Evolutionary conservation across 306 rosid species (phyloP), one percentile per base, ranked within the genome.

Genomic region (Hylodesmum podocarpum): DNA sequence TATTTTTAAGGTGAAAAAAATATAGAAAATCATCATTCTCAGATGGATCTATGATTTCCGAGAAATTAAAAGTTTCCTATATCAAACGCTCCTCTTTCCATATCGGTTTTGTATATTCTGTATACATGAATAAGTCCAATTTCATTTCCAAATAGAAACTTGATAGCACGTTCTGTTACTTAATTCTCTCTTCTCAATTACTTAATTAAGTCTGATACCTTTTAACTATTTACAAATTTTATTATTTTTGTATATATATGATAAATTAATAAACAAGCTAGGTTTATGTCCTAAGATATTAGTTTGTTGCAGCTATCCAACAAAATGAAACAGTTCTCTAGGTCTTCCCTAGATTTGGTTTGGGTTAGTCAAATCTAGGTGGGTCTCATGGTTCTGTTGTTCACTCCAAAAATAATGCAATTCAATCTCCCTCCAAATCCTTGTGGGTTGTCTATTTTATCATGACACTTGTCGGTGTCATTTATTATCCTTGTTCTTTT

Each of bases 291-390:
- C 40, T 33, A 10, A 62, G 44, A 62, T 33, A 62, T 37, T 39
- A 19, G 33, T 39, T 37, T 65, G 70, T 39, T 65, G 70, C 50
- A 65, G 50, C 29, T 65, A 37, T 65, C 50, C 4, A 34, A 62
- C 68, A 62, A 62, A 62, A 34, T 62, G 67, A 33, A 61, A 61
- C 28, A 67, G 54, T 39, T 25, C 11, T 22, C 0, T 22, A 66
- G 36, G 72, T 67, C 8, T 25, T 43, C 15, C 19, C 15, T 1
- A 41, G 39, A 43, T 67, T 25, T 27, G 22, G 53, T 40, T 66
- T 66, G 27, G 22, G 19, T 55, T 58, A 34, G 70, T 64, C 70
- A 64, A 37, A 64, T 18, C 10, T 33, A 19, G 61, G 79, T 74
- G 70, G 67, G 51, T 31, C 22, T 44, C 61, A 61, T 18, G 58